phyloP scores from a whole-genome alignment of 768 basidiomycete genomes.

The Suillus subalutaceus region DNA sequence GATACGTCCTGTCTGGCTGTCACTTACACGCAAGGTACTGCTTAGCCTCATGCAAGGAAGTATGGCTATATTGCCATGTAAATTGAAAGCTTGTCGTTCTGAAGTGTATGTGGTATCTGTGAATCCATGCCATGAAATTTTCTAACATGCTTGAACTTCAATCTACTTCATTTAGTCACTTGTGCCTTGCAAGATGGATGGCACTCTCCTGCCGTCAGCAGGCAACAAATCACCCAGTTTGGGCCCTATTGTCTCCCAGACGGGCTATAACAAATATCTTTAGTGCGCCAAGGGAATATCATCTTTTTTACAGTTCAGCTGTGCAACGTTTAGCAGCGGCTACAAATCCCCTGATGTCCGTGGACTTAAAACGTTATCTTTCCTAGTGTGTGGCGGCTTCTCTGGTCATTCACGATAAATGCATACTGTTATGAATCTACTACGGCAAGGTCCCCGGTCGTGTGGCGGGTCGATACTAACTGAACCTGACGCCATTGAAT shows the following conservation, averaged over 20 bases:
- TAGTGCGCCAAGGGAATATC: background rate
- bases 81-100: background rate
- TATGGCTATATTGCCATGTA: conserved; percentile 35
- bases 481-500: background rate
- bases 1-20: background rate
- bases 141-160: background rate
- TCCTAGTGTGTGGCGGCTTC: background rate
- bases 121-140: background rate
- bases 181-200: background rate
- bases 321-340: background rate
- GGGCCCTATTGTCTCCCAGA: background rate
- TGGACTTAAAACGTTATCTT: background rate
- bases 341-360: background rate
- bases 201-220: background rate
- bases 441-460: background rate
- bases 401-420: background rate
- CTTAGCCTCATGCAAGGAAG: conserved; percentile 16
- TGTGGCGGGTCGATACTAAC: background rate
- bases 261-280: background rate
- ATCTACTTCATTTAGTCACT: background rate
- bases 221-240: background rate
- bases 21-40: conserved; percentile 4
- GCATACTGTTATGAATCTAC: background rate
- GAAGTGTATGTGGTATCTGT: background rate
- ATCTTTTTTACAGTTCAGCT: background rate